Evolutionary conservation across 441 rosid species (phyloP), one percentile per base, ranked within the genome.

Genomic region (Hura crepitans): DNA sequence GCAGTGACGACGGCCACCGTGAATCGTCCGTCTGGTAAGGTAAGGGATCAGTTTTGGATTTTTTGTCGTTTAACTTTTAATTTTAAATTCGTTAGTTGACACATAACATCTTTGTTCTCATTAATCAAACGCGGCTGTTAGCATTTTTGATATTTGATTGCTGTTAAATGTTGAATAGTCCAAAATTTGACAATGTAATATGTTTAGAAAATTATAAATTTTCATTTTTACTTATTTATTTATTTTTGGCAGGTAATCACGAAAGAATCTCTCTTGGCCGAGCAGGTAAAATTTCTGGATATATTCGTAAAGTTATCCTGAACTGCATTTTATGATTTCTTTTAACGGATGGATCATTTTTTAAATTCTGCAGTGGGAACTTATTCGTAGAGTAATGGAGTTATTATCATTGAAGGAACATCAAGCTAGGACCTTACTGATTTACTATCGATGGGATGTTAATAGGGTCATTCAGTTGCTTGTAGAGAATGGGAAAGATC

Each of bases 401-500:
- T 74, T 88, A 77, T 65, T 90, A 31, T 82, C 83, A 2, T 55
- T 87, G 68, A 82, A 83, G 74, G 89, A 83, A 63, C 82, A 78
- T 62, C 85, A 83, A 64, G 89, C 89, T 0, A 75, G 89, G 27
- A 68, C 84, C 20, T 69, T 86, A 56, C 86, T 87, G 59, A 87
- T 85, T 50, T 81, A 85, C 70, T 59, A 85, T 58, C 65, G 79
- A n/a, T 87, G 97, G 94, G 89, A 90, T 70, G 82, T 85, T 0
- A 88, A 87, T 72, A 85, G 80, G 80, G 69, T 87, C 75, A 76
- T 87, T 78, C 77, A 79, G 27, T 83, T 79, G 43, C 76, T 84
- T 56, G 89, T 83, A 57, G 97, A 90, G 77, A 65, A 81, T 53
- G 91, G 89, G 62, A 79, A 76, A 72, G 83, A 80, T 28, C 66